phyloP scores from a whole-genome alignment of 75 land plant species.

The Larix kaempferi region DNA sequence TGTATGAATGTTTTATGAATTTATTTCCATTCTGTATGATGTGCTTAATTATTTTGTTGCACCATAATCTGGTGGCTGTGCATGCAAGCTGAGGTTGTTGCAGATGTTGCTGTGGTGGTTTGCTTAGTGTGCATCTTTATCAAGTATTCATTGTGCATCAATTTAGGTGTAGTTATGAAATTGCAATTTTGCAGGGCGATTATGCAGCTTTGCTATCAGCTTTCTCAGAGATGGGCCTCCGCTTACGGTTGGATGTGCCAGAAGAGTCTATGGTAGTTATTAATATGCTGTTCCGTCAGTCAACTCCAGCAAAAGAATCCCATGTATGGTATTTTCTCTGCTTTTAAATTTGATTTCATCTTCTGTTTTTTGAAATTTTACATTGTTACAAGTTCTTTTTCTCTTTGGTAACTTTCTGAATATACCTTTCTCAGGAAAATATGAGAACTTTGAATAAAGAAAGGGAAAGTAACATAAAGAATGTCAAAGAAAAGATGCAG shows the following conservation, averaged over 20 bases:
- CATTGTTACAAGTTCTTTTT: constrained; percentile 13
- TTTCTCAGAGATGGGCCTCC: constrained; percentile 89
- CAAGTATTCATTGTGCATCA: not conserved
- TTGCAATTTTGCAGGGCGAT: constrained; percentile 57
- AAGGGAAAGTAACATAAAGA: constrained; percentile 56
- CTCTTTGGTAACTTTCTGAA: not conserved
- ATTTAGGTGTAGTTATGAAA: not conserved
- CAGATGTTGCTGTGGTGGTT: not conserved
- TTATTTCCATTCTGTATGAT: too few relatives aligned
- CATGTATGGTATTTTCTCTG: constrained; percentile 33
- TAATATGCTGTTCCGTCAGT: constrained; percentile 68
- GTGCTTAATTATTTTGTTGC: too few relatives aligned
- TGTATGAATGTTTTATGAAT: too few relatives aligned
- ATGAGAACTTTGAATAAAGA: constrained; percentile 52
- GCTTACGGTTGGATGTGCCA: constrained; percentile 85
- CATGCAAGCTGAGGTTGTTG: too few relatives aligned
- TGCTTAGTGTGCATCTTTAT: not conserved
- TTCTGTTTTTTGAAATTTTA: not conserved
- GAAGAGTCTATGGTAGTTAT: constrained; percentile 81
- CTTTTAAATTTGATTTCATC: not conserved
- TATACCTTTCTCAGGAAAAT: constrained; percentile 41
- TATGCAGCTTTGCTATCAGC: constrained; percentile 90
- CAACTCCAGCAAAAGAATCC: constrained; percentile 80
- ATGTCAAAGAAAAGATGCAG: constrained; percentile 70
- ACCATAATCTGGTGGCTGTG: too few relatives aligned